Percentiles rank a stretch among this genome's conserved stretches.
These are phyloP conservation scores for Berkeleyomyces basicola DNA, from an alignment of 2,329 filamentous ascomycete species.

Conservation along the genomic window DNA sequence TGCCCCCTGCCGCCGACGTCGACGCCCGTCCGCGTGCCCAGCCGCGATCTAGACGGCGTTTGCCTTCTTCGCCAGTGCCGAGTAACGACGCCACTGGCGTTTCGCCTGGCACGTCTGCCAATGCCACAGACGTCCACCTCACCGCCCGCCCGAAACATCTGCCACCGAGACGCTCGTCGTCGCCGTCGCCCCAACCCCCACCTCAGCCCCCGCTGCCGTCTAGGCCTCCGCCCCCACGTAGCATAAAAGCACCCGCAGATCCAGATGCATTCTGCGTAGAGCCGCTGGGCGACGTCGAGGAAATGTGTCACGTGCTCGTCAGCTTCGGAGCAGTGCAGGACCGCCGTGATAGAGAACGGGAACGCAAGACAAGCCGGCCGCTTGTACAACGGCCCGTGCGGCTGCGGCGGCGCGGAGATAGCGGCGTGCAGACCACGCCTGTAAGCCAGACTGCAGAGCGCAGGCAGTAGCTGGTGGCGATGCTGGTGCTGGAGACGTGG, in stretches of 20 bases:
- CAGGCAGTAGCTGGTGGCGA: too few relatives aligned
- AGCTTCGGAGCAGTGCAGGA: conserved; percentile 1
- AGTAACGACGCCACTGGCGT: not conserved
- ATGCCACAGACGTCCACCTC: too few relatives aligned
- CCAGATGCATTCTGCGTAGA: not conserved
- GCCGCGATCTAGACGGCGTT: not conserved
- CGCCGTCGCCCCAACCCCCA: not conserved
- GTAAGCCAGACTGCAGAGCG: not conserved
- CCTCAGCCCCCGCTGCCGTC: not conserved
- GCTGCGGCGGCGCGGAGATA: not conserved
- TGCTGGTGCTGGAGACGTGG: not conserved
- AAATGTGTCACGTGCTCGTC: not conserved
- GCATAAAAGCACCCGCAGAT: not conserved
- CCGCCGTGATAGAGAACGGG: not conserved
- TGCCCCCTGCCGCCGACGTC: not conserved
- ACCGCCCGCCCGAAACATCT: not conserved
- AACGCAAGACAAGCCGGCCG: not conserved
- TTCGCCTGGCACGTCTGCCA: not conserved
- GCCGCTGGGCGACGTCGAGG: not conserved
- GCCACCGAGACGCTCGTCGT: not conserved
- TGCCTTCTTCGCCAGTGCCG: too few relatives aligned
- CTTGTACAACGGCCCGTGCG: not conserved
- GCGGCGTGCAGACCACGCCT: not conserved
- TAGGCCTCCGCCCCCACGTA: not conserved
- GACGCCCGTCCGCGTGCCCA: not conserved